Conservation (phyloP, 441 rosid species). For the Hura crepitans region DNA sequence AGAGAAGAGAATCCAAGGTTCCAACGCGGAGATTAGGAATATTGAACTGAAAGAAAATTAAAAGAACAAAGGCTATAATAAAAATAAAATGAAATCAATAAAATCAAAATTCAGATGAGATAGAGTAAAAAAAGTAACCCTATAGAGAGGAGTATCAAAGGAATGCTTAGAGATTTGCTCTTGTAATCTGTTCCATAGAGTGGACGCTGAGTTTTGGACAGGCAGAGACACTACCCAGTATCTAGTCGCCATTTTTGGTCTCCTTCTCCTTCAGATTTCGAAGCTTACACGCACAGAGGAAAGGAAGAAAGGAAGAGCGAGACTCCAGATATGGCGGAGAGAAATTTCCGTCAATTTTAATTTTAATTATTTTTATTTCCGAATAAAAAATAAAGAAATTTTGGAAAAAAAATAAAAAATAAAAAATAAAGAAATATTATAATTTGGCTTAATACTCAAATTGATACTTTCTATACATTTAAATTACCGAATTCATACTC, state of each 20-base stretch:
- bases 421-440: too few species aligned
- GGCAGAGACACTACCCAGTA: conserved; percentile 95
- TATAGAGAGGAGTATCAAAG: conserved; percentile 91
- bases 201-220: conserved; percentile 63
- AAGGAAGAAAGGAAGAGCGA: background rate
- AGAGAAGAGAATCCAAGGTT: conserved; percentile 90
- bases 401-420: too few species aligned
- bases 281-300: background rate
- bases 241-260: conserved; percentile 60
- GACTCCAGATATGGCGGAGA: background rate
- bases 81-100: background rate
- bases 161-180: conserved; percentile 94
- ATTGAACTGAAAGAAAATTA: conserved; percentile 57
- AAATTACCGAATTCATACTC: too few species aligned
- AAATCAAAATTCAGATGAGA: conserved; percentile 4
- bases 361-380: background rate
- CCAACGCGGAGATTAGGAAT: conserved; percentile 97
- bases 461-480: too few species aligned
- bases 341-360: conserved; percentile 6
- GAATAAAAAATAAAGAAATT: too few species aligned
- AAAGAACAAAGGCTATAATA: background rate
- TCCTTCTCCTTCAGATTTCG: background rate
- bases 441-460: too few species aligned
- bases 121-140: conserved; percentile 40
- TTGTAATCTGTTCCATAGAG: conserved; percentile 72